phyloP scores from a whole-genome alignment of 495 filamentous ascomycete genomes.

The Pseudomonodictys pantanalensis region DNA sequence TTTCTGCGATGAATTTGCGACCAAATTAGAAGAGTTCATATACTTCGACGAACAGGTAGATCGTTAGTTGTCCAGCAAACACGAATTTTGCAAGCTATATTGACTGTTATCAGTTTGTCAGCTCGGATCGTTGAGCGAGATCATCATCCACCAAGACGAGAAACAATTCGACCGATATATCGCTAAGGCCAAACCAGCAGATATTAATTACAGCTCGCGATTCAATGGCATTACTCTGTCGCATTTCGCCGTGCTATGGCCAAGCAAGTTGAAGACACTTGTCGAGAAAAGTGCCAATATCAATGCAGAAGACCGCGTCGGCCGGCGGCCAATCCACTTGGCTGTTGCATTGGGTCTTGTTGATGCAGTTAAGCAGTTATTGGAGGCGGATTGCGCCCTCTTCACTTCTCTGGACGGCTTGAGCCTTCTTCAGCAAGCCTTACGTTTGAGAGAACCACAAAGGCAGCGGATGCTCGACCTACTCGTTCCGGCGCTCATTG shows the following conservation, averaged over 20 bases:
- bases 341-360: slow-evolving; percentile 8
- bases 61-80: slow-evolving; percentile 1
- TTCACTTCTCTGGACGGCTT: not conserved
- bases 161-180: not conserved
- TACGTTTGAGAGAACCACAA: not conserved
- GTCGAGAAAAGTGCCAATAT: slow-evolving; percentile 8
- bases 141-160: not conserved
- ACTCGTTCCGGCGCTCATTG: slow-evolving; percentile 1
- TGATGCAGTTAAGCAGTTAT: not conserved
- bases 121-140: not conserved
- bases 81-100: not conserved
- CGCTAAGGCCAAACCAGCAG: not conserved
- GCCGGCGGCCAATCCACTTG: slow-evolving; percentile 5
- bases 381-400: slow-evolving; percentile 6
- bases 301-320: not conserved
- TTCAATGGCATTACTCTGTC: not conserved
- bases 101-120: not conserved
- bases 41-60: slow-evolving; percentile 7
- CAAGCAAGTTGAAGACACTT: not conserved
- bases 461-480: not conserved
- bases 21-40: not conserved
- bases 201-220: not conserved
- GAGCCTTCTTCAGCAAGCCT: not conserved
- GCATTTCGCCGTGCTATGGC: not conserved
- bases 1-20: too few species aligned